Evolutionary conservation across 768 basidiomycete species (phyloP), one percentile per base, ranked within the genome.

Genomic region (Hemileccinum rubropunctum): DNA sequence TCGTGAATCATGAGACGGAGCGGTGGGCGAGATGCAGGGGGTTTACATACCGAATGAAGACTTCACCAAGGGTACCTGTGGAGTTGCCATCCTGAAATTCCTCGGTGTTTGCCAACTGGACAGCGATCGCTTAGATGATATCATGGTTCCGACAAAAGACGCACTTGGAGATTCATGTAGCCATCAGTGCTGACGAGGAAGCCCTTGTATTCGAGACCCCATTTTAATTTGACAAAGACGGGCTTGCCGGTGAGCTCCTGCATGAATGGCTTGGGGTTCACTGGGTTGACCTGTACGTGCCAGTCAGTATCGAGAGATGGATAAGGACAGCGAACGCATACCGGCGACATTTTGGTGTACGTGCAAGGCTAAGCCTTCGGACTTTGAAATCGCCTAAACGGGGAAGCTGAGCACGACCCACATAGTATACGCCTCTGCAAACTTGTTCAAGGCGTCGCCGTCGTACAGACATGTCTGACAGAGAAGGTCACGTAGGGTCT

Each of bases 201-300:
- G 37, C 97, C 97, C 76, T 94, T 97, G 79, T 98, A 98, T 66
- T 98, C 94, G 44, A 98, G 79, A 54, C 97, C 97, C 97, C 97
- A 99, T 76, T 99, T 99, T 64, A 99, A 82, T 52, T 84, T 83
- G 55, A 98, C 97, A 64, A 84, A 90, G 39, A 98, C 91, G 34
- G 88, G 86, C 76, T 99, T 98, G 56, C 97, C 97, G 23, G 97
- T 98, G 58, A 98, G 84, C 69, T 97, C 95, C 74, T 98, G 94
- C 63, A 99, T 80, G 76, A 98, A 98, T 6, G 97, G 97, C 74
- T 98, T 98, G 18, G 97, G 97, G 73, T 99, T 99, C 63, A 98
- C 92, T 58, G 95, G 95, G 62, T 84, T 83, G 64, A 90, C 86
- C 86, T 89, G 66, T 14, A 32, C 20, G 58, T 33, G n/a, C 4